Evolutionary conservation across 2,329 filamentous ascomycete species (phyloP).

Genomic region (Penicillium nordicum): DNA sequence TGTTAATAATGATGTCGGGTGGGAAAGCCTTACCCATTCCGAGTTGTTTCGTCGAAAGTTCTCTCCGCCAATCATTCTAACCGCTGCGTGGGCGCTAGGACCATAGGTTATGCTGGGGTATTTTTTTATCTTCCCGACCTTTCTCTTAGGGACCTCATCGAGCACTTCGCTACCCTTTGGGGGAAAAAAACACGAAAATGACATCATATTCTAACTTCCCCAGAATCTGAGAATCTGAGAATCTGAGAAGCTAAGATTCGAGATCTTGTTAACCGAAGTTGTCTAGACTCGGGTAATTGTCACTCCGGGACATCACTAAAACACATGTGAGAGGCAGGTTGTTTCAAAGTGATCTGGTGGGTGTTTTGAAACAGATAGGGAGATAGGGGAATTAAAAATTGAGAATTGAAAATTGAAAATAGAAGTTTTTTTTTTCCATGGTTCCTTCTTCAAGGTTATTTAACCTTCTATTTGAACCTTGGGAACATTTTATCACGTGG

Average conservation of each 20-base stretch:
- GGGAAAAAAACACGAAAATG: conserved; percentile 8
- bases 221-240: neutral
- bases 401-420: too few relatives aligned
- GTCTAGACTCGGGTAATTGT: neutral
- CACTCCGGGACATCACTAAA: neutral
- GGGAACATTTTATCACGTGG: conserved; percentile 17
- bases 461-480: neutral
- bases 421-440: neutral
- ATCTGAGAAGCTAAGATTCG: conserved; percentile 1
- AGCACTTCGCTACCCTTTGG: conserved; percentile 8
- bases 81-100: conserved; percentile 10
- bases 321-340: neutral
- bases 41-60: conserved; percentile 4
- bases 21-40: conserved; percentile 1
- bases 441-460: neutral
- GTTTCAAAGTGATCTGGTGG: neutral
- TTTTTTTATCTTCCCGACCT: conserved; percentile 9
- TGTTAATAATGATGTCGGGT: conserved; percentile 10
- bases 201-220: conserved; percentile 17
- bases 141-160: conserved; percentile 9
- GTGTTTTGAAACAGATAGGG: neutral
- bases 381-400: neutral
- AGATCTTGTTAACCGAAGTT: neutral
- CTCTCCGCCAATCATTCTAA: conserved; percentile 15
- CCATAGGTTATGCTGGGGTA: conserved; percentile 6